These are phyloP conservation scores for Ceratocystis eucalypticola DNA, from an alignment of 2,329 filamentous ascomycete species.

Conservation along the genomic window DNA sequence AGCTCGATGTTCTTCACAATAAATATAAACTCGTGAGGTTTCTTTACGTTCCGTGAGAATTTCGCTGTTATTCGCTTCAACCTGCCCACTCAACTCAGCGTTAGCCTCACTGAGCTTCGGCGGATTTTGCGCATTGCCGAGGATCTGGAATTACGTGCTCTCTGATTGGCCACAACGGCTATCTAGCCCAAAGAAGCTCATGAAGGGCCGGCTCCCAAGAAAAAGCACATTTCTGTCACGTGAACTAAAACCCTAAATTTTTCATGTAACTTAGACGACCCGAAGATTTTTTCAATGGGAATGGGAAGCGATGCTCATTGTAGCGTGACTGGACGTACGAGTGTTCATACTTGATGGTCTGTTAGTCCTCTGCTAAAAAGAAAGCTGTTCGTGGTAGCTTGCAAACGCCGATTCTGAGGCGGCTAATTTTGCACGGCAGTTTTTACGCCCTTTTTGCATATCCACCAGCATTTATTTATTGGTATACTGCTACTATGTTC, in stretches of 20 bases:
- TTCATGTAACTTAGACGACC: not conserved
- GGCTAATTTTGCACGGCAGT: not conserved
- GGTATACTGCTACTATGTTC: conserved; percentile 9
- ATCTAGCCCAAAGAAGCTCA: not conserved
- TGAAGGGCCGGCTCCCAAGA: conserved; percentile 9
- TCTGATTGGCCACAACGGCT: conserved; percentile 32
- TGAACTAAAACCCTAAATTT: not conserved
- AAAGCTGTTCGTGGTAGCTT: not conserved
- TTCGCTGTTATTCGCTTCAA: not conserved
- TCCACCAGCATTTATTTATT: not conserved
- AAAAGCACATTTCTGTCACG: not conserved
- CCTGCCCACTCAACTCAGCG: not conserved
- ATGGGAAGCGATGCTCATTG: not conserved
- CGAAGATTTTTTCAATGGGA: not conserved
- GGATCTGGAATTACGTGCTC: conserved; percentile 34
- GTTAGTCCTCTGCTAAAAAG: not conserved
- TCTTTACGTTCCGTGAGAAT: not conserved
- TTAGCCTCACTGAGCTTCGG: not conserved
- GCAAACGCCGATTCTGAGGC: not conserved
- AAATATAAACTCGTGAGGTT: not conserved
- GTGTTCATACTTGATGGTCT: not conserved
- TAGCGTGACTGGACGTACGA: not conserved
- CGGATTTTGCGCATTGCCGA: conserved; percentile 33
- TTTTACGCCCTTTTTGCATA: not conserved
- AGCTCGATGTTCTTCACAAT: not conserved